Evolutionary conservation across 495 filamentous ascomycete genomes (phyloP), one percentile per base, ranked within the genome.

Genomic region (Aspergillus panamensis): DNA sequence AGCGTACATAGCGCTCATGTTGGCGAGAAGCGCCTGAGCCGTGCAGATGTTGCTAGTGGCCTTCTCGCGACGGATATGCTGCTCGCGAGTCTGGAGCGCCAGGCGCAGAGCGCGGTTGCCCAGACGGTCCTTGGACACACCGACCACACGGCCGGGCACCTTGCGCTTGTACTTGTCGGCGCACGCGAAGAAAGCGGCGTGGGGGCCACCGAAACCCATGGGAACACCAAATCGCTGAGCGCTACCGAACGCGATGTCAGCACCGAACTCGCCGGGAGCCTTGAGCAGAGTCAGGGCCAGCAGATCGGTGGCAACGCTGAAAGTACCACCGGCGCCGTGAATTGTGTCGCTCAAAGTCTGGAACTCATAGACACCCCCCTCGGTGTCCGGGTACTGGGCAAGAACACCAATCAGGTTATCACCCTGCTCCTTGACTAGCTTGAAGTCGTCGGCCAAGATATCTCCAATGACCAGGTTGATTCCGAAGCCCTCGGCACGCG

Each of bases 1-100:
- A n/a, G 92, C 94, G 71, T 97, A 98, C 75, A 98, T 89, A 50
- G 94, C 91, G 63, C 85, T 95, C 90, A 97, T 97, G 71, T 98
- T 98, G 17, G 94, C 94, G 32, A 97, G 80, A 16, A 98, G 72
- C 8, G 94, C 94, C 70, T 98, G 94, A 7, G 94, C 94, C 19
- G 94, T 98, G 74, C 94, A 98, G 57, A 98, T 96, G 72, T 98
- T 98, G 78, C 92, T 96, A 6, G 94, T 98, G 2, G 94, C 94
- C 82, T 98, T 98, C 73, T 98, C 94, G 65, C 94, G 83, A 63
- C 94, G 82, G 70, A 98, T 98, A 68, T 98, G 94, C 73, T 98
- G 94, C 74, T 98, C 94, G 67, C 94, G 79, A 12, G 94, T 98
- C 75, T 98, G 94, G 44, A 98, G 74, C 20, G 94, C 89, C 66